Base-by-base conservation (phyloP, 148 eudicot genomes). In the Linanthus parryae region DNA sequence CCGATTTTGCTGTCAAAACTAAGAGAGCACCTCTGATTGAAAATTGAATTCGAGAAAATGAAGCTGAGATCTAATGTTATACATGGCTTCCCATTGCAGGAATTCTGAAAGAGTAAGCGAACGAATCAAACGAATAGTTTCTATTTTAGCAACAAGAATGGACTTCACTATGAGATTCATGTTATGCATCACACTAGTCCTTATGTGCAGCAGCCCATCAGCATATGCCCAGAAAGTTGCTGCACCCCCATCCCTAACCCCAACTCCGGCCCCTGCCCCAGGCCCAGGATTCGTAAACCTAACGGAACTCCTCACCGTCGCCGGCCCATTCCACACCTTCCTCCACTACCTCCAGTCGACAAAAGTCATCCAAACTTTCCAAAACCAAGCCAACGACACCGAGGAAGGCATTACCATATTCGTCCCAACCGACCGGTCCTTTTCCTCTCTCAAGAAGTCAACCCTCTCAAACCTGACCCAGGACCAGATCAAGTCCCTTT, bases 251-350 rank as follows among this genome's bases (percentile, higher is more conserved):
- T 7, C 35, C 33, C 35, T 31, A 6, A 61, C 44, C 37, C 78
- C 73, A 1, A 48, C 81, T 9, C 81, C 85, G 0, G 95, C 98
- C 15, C 98, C 95, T 0, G 90, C 85, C 5, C 95, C 95, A 0
- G 72, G 70, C 0, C 82, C 94, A 5, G 73, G 54, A 23, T 56
- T 57, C n/a, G 87, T 72, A 10, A 91, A 91, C 85, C 61, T 91
- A 25, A 81, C 95, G 7, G 57, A 73, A 3, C 54, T 91, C n/a
- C 90, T 91, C 15, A 66, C 74, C 9, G 88, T 80, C 0, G 94
- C 98, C 1, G 98, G 98, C 38, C 98, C 98, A 5, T 86, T 74
- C 67, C 68, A 64, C 39, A 91, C 80, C 31, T 91, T 86, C 76
- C 79, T 86, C 18, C 20, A 58, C 57, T 77, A 74, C 65, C 84